These are phyloP conservation scores for Pseudozyma sp. DNA, from an alignment of 1,284 basidiomycete species.

Conservation along the genomic window DNA sequence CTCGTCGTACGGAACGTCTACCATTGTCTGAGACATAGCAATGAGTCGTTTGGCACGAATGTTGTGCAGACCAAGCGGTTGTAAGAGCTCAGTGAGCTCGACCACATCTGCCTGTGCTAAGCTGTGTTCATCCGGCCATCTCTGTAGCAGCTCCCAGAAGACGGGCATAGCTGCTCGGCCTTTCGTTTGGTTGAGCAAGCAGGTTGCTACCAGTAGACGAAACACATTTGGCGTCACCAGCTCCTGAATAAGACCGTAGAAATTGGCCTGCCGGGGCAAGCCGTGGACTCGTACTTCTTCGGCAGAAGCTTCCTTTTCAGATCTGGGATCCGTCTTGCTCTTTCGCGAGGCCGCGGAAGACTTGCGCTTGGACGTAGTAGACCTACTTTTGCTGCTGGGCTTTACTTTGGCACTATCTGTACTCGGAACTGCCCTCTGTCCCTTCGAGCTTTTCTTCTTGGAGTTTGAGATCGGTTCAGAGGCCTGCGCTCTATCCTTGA, in stretches of 20 bases:
- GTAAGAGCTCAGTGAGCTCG: conserved; percentile 28
- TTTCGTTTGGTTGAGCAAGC: conserved; percentile 47
- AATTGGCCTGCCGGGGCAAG: conserved; percentile 23
- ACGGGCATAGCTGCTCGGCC: conserved; percentile 40
- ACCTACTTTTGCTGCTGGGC: background rate
- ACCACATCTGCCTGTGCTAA: conserved; percentile 22
- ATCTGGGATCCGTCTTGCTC: conserved; percentile 1
- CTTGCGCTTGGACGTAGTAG: background rate
- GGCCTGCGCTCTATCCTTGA: background rate
- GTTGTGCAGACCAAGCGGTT: conserved; percentile 42
- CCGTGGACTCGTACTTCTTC: conserved; percentile 33
- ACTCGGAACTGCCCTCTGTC: background rate
- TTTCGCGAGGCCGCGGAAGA: background rate
- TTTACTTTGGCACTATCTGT: background rate
- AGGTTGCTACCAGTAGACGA: conserved; percentile 39
- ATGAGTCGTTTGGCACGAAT: conserved; percentile 32
- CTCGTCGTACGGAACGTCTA: conserved; percentile 35
- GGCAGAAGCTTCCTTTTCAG: background rate
- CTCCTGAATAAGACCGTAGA: conserved; percentile 49
- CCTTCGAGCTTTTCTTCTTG: background rate
- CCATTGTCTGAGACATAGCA: conserved; percentile 28
- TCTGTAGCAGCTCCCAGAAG: conserved; percentile 32
- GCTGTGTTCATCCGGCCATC: conserved; percentile 31
- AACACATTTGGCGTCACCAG: conserved; percentile 44
- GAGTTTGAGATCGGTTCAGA: background rate